phyloP scores from a whole-genome alignment of 1,139 yeast genomes.

The Yamadazyma membranifaciens region DNA sequence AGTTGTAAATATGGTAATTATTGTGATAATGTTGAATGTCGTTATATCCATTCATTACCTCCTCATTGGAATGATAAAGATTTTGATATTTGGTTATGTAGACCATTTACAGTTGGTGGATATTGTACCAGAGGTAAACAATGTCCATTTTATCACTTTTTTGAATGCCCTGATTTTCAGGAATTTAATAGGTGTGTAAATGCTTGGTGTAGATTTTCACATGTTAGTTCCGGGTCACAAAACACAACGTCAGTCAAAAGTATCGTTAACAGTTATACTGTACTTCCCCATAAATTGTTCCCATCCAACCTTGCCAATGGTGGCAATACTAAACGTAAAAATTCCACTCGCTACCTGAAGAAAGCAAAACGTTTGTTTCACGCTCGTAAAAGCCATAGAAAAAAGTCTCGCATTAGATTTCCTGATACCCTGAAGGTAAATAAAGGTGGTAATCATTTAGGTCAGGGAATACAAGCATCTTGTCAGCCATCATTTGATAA shows the following conservation, averaged over 20 bases:
- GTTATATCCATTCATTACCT: conserved; percentile 41
- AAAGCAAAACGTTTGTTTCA: too few relatives aligned
- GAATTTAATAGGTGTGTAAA: conserved; percentile 57
- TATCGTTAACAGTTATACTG: conserved; percentile 6
- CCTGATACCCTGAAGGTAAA: neutral
- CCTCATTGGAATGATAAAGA: neutral
- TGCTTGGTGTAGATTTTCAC: conserved; percentile 36
- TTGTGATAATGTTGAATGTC: conserved; percentile 58
- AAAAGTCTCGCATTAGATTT: neutral
- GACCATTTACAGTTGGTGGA: conserved; percentile 67
- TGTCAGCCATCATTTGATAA: too few relatives aligned
- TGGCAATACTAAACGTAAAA: neutral
- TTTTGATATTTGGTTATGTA: conserved; percentile 42
- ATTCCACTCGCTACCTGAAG: too few relatives aligned
- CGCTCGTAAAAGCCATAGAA: too few relatives aligned
- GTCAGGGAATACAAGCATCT: too few relatives aligned
- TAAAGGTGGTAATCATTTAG: too few relatives aligned
- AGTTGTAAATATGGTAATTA: conserved; percentile 53
- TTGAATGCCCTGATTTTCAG: conserved; percentile 71
- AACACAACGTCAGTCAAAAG: conserved; percentile 1
- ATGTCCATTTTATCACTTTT: conserved; percentile 59
- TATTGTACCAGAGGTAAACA: conserved; percentile 61
- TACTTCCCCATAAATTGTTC: conserved; percentile 2
- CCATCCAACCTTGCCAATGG: neutral
- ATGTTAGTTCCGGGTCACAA: neutral